phyloP scores from a whole-genome alignment of 202 grass and related monocot species.

The Panicum hallii region DNA sequence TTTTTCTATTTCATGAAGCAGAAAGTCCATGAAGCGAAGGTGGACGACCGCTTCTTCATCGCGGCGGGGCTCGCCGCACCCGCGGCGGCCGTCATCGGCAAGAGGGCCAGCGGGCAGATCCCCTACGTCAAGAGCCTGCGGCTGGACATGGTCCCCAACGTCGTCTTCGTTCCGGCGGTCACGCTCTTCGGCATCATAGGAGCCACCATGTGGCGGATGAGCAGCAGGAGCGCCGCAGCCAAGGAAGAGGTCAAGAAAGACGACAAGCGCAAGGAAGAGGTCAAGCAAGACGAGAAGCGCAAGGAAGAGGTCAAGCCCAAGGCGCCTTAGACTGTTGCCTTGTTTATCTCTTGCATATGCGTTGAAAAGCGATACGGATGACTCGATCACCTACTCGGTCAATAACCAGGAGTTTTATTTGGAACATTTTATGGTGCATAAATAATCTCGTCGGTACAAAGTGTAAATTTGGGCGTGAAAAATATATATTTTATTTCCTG shows the following conservation, averaged over 20 bases:
- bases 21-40: neutral
- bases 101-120: slow-evolving; percentile 55
- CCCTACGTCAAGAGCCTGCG: slow-evolving; percentile 63
- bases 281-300: neutral
- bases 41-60: slow-evolving; percentile 46
- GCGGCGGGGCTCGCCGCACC: slow-evolving; percentile 48
- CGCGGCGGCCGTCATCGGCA: slow-evolving; percentile 37
- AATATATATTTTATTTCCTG: slow-evolving; percentile 7
- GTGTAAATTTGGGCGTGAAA: neutral
- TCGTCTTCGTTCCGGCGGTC: slow-evolving; percentile 60
- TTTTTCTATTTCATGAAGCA: slow-evolving; percentile 7
- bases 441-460: neutral
- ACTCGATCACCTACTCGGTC: neutral
- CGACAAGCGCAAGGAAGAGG: slow-evolving; percentile 7
- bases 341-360: neutral
- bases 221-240: slow-evolving; percentile 27
- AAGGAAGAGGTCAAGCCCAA: slow-evolving; percentile 15
- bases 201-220: slow-evolving; percentile 44
- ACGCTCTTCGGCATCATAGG: slow-evolving; percentile 56
- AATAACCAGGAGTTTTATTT: slow-evolving; percentile 10
- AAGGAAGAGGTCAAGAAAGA: neutral
- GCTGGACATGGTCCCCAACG: slow-evolving; percentile 70
- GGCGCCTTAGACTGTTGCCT: neutral
- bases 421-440: neutral
- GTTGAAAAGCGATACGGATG: slow-evolving; percentile 18